Evolutionary conservation across 2,329 filamentous ascomycete genomes (phyloP), one percentile per base, ranked within the genome.

Genomic region (Penicillium sp.): DNA sequence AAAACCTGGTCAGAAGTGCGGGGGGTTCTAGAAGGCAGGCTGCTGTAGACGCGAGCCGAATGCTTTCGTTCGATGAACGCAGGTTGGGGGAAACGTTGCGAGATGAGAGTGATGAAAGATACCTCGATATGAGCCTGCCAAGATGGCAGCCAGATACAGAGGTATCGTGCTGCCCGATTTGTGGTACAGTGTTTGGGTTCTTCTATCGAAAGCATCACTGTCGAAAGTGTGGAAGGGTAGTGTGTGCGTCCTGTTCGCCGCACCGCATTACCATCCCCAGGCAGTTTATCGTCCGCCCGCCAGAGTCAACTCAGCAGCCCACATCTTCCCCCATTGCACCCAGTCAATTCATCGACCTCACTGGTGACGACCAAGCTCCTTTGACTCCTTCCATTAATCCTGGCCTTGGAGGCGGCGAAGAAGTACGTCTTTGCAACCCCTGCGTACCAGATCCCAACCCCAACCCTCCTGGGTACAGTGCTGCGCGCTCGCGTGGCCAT

Each of bases 211-310:
- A 94, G 62, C 91, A 97, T 68, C 91, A 97, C 62, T 97, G 91
- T 75, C 80, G 90, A 78, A 96, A 95, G 78, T 97, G 91, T 62
- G 91, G 91, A 31, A 77, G 89, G 46, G 90, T 97, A 7, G 91
- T 97, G 16, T 97, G 91, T 66, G 82, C 83, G 42, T 76, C 81
- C 14, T 97, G 91, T 69, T 96, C 91, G 2, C 91, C 91, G 3
- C 91, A 97, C 65, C 81, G 89, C 46, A 97, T 97, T 60, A 94
- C 87, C 3, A 96, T 97, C 48, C 91, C 91, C 1, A 80, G 90
- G 50, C 87, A 93, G 60, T 97, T 87, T 63, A 95, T 97, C 50
- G 89, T 96, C 17, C 84, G 84, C 33, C 86, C 87, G 3, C 84
- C 86, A 1, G 71, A 76, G 43, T 57, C 67, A 45, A 55, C 63